phyloP scores from a whole-genome alignment of 2,329 filamentous ascomycete species.

The Fusarium phyllophilum region DNA sequence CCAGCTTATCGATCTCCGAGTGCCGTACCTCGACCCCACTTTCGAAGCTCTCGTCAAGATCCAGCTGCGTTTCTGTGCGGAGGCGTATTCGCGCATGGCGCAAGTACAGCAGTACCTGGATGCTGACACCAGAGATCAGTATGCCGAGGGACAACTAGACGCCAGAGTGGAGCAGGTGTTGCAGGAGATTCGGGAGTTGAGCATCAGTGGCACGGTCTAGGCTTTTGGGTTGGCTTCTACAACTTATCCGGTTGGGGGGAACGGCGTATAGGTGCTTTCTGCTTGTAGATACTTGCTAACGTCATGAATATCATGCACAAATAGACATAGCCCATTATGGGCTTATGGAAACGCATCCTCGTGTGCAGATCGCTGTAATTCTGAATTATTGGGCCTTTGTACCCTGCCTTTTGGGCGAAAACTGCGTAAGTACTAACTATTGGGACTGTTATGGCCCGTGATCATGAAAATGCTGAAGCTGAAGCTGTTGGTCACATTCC shows the following conservation, averaged over 20 bases:
- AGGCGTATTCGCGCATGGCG: conserved; percentile 97
- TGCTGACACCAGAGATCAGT: conserved; percentile 93
- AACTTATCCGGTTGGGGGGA: conserved; percentile 30
- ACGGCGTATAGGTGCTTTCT: conserved; percentile 43
- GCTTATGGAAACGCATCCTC: neutral
- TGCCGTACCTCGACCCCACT: conserved; percentile 95
- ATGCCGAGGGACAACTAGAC: conserved; percentile 92
- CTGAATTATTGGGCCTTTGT: neutral
- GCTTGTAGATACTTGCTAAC: conserved; percentile 43
- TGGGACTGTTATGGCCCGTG: neutral
- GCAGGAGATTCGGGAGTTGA: conserved; percentile 96
- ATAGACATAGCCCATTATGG: conserved; percentile 37
- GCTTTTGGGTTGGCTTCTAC: conserved; percentile 1
- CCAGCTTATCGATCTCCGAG: conserved; percentile 94
- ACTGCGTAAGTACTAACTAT: neutral
- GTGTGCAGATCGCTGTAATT: neutral
- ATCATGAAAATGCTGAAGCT: neutral
- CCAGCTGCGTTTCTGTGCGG: conserved; percentile 95
- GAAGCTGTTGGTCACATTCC: neutral
- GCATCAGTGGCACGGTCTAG: conserved; percentile 80
- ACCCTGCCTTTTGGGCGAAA: neutral
- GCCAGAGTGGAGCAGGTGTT: conserved; percentile 92
- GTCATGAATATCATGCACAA: conserved; percentile 36
- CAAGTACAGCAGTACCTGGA: conserved; percentile 99
- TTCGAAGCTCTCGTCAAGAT: conserved; percentile 99